These are phyloP conservation scores for Rhododendron ovatum DNA, from an alignment of 148 eudicot species.

Conservation along the genomic window DNA sequence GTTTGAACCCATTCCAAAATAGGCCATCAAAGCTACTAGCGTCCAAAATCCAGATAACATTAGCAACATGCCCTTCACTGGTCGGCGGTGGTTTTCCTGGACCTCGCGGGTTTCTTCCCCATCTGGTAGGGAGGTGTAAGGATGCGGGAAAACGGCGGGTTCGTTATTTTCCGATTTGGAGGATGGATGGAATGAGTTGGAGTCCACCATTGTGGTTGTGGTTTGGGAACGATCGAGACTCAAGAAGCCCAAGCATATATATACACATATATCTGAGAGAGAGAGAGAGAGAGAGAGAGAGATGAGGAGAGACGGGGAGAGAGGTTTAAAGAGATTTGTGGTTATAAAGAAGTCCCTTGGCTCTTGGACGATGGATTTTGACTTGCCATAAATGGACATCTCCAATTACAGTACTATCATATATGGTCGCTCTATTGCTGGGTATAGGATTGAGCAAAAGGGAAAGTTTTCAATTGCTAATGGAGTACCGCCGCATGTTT, in stretches of 20 bases:
- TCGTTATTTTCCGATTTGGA: background rate
- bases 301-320: background rate
- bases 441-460: background rate
- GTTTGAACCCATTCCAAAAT: background rate
- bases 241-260: background rate
- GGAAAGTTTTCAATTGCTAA: background rate
- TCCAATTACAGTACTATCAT: background rate
- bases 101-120: background rate
- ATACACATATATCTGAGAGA: background rate
- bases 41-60: constrained; percentile 27
- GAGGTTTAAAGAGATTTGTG: background rate
- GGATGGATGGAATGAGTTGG: background rate
- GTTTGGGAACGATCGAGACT: background rate
- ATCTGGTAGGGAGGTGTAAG: background rate
- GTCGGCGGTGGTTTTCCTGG: background rate
- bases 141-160: background rate
- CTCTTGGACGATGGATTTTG: background rate
- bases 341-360: background rate
- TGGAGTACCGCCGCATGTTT: too few relatives aligned
- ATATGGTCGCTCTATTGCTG: background rate
- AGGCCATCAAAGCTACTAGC: constrained; percentile 20
- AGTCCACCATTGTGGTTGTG: background rate
- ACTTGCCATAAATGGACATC: background rate
- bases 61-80: constrained; percentile 2
- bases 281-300: background rate